Percentiles rank a stretch among this genome's conserved stretches.
Evolutionary conservation across 2,329 filamentous ascomycete species (phyloP).

Genomic region (Sporothrix luriei): DNA sequence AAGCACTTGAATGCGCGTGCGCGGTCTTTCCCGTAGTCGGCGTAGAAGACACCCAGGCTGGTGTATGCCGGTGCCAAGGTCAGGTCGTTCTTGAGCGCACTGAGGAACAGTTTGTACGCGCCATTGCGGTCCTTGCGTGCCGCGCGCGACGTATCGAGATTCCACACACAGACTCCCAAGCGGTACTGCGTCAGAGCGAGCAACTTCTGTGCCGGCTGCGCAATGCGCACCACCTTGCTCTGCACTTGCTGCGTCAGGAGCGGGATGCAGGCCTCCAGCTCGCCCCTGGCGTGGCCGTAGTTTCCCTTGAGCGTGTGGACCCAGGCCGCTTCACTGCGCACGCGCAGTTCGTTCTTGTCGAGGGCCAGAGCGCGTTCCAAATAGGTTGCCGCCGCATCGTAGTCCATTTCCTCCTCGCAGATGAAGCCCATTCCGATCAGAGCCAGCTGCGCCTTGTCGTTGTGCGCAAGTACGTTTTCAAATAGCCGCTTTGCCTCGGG

Average conservation of each 20-base stretch:
- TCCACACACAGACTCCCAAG: conserved; percentile 84
- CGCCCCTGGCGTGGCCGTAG: conserved; percentile 65
- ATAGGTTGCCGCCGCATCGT: conserved; percentile 77
- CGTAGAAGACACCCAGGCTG: conserved; percentile 85
- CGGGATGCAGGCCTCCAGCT: conserved; percentile 70
- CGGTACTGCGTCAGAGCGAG: conserved; percentile 84
- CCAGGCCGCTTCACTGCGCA: conserved; percentile 89
- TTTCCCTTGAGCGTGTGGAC: conserved; percentile 83
- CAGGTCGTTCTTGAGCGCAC: conserved; percentile 80
- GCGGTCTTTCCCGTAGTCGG: conserved; percentile 85
- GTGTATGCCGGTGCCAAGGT: conserved; percentile 91
- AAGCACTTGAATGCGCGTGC: conserved; percentile 88
- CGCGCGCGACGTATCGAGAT: conserved; percentile 70
- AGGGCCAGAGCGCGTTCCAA: conserved; percentile 73
- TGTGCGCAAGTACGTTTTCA: conserved; percentile 74
- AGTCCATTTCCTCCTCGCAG: conserved; percentile 91
- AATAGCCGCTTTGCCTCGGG: conserved; percentile 86
- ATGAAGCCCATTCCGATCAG: conserved; percentile 90
- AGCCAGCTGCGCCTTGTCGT: conserved; percentile 74
- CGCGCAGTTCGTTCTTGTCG: conserved; percentile 72
- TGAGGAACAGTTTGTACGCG: conserved; percentile 81
- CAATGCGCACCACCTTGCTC: conserved; percentile 20
- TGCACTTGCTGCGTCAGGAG: conserved; percentile 64
- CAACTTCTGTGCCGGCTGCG: conserved; percentile 65
- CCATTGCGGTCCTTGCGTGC: conserved; percentile 79